These are phyloP conservation scores for Botrytis fragariae DNA, from an alignment of 2,329 filamentous ascomycete species.

Conservation along the genomic window DNA sequence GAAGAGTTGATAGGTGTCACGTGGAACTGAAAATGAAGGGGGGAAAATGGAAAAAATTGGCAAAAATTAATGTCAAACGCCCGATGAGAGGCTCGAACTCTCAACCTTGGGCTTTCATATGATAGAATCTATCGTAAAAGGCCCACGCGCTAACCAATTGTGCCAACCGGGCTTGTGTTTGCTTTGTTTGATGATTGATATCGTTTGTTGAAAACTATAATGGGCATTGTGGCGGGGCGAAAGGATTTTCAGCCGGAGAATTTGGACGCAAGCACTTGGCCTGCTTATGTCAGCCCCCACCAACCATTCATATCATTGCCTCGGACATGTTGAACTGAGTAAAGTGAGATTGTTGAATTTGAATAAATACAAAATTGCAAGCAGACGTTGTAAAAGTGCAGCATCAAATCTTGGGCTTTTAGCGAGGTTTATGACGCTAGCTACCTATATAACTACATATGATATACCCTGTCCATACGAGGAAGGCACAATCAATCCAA, in stretches of 20 bases:
- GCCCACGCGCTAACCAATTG: conserved; percentile 29
- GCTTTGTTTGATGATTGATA: neutral
- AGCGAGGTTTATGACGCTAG: neutral
- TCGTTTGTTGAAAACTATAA: accelerated
- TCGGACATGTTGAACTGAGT: neutral
- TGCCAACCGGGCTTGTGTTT: conserved; percentile 19
- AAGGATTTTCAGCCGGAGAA: neutral
- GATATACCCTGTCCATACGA: neutral
- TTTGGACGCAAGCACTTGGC: neutral
- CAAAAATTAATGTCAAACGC: neutral
- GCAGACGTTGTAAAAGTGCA: neutral
- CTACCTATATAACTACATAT: neutral
- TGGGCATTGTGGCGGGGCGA: accelerated
- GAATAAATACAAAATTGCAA: neutral
- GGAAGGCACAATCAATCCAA: neutral
- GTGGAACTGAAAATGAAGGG: neutral
- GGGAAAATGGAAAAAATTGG: neutral
- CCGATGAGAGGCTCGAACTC: conserved; percentile 25
- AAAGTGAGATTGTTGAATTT: neutral
- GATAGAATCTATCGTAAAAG: conserved; percentile 16
- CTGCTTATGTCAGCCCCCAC: neutral
- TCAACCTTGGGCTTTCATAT: conserved; percentile 24
- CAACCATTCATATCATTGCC: neutral
- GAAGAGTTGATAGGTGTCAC: neutral
- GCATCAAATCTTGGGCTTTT: neutral